Percentiles rank a stretch among this genome's conserved stretches.
Conservation (phyloP, 2,329 filamentous ascomycete genomes). For the Berkeleyomyces basicola region DNA sequence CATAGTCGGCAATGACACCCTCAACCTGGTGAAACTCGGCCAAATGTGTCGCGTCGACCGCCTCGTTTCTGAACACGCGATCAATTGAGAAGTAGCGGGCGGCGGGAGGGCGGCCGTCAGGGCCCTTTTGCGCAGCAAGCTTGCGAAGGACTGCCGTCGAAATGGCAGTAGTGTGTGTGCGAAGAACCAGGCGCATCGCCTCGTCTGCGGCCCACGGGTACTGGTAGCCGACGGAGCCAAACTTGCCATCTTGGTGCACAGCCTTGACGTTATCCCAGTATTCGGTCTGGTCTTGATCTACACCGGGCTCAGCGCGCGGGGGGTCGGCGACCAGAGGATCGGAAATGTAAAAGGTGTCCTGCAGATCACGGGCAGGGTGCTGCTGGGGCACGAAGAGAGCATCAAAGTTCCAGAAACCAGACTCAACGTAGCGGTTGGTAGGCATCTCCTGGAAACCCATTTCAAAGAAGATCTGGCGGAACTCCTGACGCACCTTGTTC, state of each 20-base stretch:
- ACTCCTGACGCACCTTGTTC: constrained; percentile 90
- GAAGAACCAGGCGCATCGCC: constrained; percentile 70
- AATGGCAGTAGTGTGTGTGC: constrained; percentile 90
- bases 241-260: constrained; percentile 83
- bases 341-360: constrained; percentile 97
- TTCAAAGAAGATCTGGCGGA: constrained; percentile 96
- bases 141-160: constrained; percentile 84
- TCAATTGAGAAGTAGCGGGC: constrained; percentile 98
- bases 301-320: constrained; percentile 38
- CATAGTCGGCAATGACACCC: constrained; percentile 95
- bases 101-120: constrained; percentile 44
- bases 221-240: constrained; percentile 87
- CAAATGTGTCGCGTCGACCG: constrained; percentile 89
- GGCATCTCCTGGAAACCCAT: constrained; percentile 99
- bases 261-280: constrained; percentile 81
- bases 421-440: constrained; percentile 83
- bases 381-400: constrained; percentile 93
- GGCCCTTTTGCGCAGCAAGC: constrained; percentile 65
- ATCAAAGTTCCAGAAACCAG: constrained; percentile 98
- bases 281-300: constrained; percentile 41
- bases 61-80: constrained; percentile 94
- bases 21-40: constrained; percentile 98
- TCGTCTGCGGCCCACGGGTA: constrained; percentile 88
- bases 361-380: constrained; percentile 89
- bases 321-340: constrained; percentile 64